A percentile compares a stretch with the other conserved stretches of the same genome.
Conservation (phyloP, 257 asterid genomes). For the Ehretia macrophylla region DNA sequence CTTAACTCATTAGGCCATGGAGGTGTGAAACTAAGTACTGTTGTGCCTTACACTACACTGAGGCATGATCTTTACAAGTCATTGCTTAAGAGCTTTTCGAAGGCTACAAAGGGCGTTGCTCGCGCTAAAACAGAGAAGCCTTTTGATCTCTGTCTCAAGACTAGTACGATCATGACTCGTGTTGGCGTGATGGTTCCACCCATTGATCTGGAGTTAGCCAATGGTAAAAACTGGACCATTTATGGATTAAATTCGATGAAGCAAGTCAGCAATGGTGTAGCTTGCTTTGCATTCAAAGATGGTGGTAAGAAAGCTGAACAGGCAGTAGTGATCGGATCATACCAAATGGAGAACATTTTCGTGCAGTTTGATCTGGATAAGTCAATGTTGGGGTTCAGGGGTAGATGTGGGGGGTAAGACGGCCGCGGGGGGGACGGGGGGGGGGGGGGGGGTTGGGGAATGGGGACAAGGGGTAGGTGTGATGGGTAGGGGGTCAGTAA, state of each 20-base stretch:
- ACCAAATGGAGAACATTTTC: constrained; percentile 35
- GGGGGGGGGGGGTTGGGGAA: no score
- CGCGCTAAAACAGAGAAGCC: constrained; percentile 18
- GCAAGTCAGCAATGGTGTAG: constrained; percentile 17
- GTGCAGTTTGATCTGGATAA: constrained; percentile 27
- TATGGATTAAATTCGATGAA: constrained; percentile 29
- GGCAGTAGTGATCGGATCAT: constrained; percentile 22
- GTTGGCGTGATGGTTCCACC: constrained; percentile 14
- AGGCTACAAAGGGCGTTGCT: constrained; percentile 23
- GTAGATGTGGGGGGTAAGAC: no score
- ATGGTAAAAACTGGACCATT: constrained; percentile 29
- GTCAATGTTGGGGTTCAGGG: constrained; percentile 27
- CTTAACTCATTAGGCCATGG: constrained; percentile 1
- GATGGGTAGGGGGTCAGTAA: no score
- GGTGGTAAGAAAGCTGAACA: constrained; percentile 20
- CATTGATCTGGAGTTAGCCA: constrained; percentile 23
- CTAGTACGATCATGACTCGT: constrained; percentile 2
- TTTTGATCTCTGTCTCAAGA: constrained; percentile 10
- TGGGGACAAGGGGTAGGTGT: no score
- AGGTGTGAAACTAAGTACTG: constrained; percentile 23
- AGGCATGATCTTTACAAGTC: constrained; percentile 12
- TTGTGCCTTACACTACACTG: constrained; percentile 9
- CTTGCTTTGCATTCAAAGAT: constrained; percentile 20
- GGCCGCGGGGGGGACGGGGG: no score
- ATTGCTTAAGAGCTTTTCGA: constrained; percentile 11